Conservation (phyloP, 306 rosid genomes). For the Nissolia schottii region DNA sequence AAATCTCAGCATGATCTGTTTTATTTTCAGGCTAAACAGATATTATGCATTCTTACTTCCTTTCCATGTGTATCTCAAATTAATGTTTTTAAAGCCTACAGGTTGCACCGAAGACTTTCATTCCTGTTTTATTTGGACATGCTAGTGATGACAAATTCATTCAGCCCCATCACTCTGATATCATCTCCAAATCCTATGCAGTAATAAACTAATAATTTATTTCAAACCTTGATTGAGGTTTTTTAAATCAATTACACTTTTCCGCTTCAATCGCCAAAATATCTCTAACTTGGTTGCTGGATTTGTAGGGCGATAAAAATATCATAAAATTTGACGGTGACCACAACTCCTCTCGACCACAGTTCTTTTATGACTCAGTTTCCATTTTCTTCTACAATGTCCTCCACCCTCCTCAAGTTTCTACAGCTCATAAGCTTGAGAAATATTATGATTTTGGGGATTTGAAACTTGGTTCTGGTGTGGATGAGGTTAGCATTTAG, state of each 20-base stretch:
- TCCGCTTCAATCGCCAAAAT: background rate
- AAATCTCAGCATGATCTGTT: background rate
- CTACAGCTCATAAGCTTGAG: constrained; percentile 72
- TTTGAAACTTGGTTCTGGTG: constrained; percentile 74
- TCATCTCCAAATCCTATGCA: constrained; percentile 65
- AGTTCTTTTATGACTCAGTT: constrained; percentile 92
- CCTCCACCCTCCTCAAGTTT: constrained; percentile 74
- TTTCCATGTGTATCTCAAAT: constrained; percentile 8
- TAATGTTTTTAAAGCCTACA: constrained; percentile 35
- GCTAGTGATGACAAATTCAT: constrained; percentile 89
- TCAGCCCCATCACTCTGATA: constrained; percentile 78
- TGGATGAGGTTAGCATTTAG: constrained; percentile 60
- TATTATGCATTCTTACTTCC: constrained; percentile 4
- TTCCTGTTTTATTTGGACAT: constrained; percentile 95
- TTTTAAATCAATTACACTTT: background rate
- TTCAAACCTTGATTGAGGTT: constrained; percentile 21
- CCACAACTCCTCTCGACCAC: constrained; percentile 95
- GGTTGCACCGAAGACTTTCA: constrained; percentile 87
- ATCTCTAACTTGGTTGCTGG: constrained; percentile 20
- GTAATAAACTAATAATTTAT: constrained; percentile 56
- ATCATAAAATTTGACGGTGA: constrained; percentile 88
- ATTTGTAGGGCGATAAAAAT: constrained; percentile 84
- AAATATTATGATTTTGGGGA: constrained; percentile 89
- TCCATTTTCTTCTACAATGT: constrained; percentile 95
- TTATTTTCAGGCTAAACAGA: constrained; percentile 12